phyloP scores from a whole-genome alignment of 441 rosid species.

The Francoa sonchifolia region DNA sequence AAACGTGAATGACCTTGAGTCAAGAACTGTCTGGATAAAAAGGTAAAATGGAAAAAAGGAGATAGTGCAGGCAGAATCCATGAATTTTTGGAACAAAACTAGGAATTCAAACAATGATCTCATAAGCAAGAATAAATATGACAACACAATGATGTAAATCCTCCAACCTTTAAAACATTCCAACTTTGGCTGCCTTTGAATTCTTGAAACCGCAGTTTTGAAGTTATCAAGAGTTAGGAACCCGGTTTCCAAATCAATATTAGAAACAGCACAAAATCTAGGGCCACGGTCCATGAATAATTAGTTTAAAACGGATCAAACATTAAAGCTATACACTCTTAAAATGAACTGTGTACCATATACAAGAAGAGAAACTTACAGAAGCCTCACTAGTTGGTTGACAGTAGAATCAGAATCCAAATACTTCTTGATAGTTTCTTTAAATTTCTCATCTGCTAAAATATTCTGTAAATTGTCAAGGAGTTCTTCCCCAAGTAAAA shows the following conservation, averaged over 20 bases:
- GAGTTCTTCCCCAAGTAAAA: conserved; percentile 7
- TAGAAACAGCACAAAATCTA: conserved; percentile 68
- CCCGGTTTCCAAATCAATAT: conserved; percentile 55
- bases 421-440: conserved; percentile 38
- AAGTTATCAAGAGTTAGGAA: conserved; percentile 71
- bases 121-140: neutral
- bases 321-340: conserved; percentile 5
- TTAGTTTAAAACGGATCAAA: conserved; percentile 16
- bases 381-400: conserved; percentile 49
- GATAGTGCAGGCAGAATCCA: too few species aligned
- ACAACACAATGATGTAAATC: neutral
- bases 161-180: conserved; percentile 65
- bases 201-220: conserved; percentile 52
- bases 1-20: too few species aligned
- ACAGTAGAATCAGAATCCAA: conserved; percentile 38
- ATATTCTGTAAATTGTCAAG: conserved; percentile 47
- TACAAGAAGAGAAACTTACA: conserved; percentile 59
- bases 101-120: too few species aligned
- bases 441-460: conserved; percentile 52
- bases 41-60: too few species aligned
- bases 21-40: too few species aligned
- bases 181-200: conserved; percentile 66
- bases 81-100: too few species aligned
- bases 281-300: conserved; percentile 12
- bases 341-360: too few species aligned